Evolutionary conservation across 2,329 filamentous ascomycete genomes (phyloP).

Genomic region (Calonectria naviculata): DNA sequence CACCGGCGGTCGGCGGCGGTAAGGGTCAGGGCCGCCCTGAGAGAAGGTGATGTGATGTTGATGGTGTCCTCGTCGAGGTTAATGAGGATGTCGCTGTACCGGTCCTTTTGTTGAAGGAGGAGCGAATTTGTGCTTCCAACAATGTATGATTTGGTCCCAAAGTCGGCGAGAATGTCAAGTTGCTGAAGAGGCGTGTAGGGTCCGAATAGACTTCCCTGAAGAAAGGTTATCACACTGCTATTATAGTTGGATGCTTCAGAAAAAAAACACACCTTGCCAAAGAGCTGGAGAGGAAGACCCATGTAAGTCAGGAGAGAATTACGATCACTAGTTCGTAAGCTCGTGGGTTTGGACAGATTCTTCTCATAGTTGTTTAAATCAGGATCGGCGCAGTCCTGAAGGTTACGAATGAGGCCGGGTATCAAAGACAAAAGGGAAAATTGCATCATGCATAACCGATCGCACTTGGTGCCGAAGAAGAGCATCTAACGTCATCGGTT

Average conservation of each 20-base stretch:
- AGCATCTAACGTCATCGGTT: constrained; percentile 81
- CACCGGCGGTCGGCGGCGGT: constrained; percentile 91
- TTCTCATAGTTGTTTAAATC: constrained; percentile 86
- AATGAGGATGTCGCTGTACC: constrained; percentile 95
- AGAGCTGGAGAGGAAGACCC: constrained; percentile 94
- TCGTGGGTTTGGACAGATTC: constrained; percentile 80
- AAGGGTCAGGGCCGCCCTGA: constrained; percentile 80
- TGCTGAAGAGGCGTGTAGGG: constrained; percentile 97
- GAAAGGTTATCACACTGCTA: constrained; percentile 7
- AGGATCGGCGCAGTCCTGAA: constrained; percentile 97
- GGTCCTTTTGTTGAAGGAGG: constrained; percentile 91
- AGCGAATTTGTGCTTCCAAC: constrained; percentile 97
- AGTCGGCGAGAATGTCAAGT: constrained; percentile 91
- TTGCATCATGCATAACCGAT: constrained; percentile 97
- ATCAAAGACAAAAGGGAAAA: constrained; percentile 97
- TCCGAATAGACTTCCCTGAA: constrained; percentile 88
- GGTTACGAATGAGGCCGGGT: constrained; percentile 87
- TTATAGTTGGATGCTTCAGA: background rate
- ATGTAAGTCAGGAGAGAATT: constrained; percentile 91
- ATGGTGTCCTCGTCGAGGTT: constrained; percentile 93
- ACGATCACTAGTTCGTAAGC: constrained; percentile 90
- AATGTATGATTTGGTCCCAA: constrained; percentile 95
- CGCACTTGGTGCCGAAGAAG: constrained; percentile 97
- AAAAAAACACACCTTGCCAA: constrained; percentile 76
- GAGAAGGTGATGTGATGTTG: constrained; percentile 82